A percentile compares a stretch with the other conserved stretches of the same genome.
phyloP scores from a whole-genome alignment of 371 early-diverging fungal genomes.

The Nematocida ironsii region DNA sequence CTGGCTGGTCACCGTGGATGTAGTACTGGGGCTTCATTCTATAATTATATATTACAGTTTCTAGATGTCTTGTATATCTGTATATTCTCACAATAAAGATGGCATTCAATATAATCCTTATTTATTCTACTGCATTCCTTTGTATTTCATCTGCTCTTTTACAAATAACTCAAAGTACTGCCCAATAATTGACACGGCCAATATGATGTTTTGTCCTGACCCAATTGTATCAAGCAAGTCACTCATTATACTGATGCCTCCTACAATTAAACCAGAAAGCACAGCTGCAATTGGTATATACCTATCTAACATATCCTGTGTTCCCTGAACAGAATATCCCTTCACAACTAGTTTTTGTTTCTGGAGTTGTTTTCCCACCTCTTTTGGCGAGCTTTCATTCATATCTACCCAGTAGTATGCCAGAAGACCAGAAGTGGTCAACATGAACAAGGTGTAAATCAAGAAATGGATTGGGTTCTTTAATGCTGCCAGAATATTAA shows the following conservation, averaged over 20 bases:
- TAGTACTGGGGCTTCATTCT: neutral
- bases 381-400: constrained; percentile 88
- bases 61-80: too few species aligned
- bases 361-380: constrained; percentile 90
- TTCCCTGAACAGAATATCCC: constrained; percentile 85
- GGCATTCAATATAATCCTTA: neutral
- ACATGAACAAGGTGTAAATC: constrained; percentile 84
- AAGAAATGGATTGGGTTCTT: constrained; percentile 83
- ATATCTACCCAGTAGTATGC: constrained; percentile 94
- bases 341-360: constrained; percentile 89
- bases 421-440: constrained; percentile 85
- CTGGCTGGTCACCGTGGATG: constrained; percentile 59
- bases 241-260: constrained; percentile 83
- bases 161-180: constrained; percentile 72
- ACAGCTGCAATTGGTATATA: constrained; percentile 87
- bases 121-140: constrained; percentile 50
- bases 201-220: constrained; percentile 95
- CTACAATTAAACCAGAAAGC: constrained; percentile 90
- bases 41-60: too few species aligned
- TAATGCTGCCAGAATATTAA: constrained; percentile 76
- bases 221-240: constrained; percentile 85
- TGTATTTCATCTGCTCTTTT: constrained; percentile 70
- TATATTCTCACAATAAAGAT: too few species aligned
- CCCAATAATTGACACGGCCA: constrained; percentile 97
- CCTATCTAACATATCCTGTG: constrained; percentile 93